A percentile compares a stretch with the other conserved stretches of the same genome.
These are phyloP conservation scores for Suhomyces sp. DNA, from an alignment of 805 yeast genomes.

Conservation along the genomic window DNA sequence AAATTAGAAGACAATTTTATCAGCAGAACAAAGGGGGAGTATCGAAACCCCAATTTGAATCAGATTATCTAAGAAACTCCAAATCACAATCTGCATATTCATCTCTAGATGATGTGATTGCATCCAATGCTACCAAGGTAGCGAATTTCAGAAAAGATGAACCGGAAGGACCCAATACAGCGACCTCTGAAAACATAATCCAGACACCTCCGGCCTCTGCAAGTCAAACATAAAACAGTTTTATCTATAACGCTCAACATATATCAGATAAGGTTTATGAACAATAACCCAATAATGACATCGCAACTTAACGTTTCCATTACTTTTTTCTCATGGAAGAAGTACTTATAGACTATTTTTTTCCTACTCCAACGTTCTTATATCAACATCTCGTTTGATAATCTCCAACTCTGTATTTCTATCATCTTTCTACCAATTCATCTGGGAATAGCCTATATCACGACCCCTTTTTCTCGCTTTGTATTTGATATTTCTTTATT, in stretches of 20 bases:
- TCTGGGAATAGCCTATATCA: neutral
- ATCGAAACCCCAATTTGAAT: neutral
- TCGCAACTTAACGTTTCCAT: neutral
- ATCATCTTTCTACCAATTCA: neutral
- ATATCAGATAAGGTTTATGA: neutral
- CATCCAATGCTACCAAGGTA: conserved; percentile 9
- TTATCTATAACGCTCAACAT: neutral
- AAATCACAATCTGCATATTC: neutral
- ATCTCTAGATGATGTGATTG: conserved; percentile 9
- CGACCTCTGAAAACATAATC: conserved; percentile 5
- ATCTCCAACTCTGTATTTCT: neutral
- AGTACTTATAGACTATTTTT: neutral
- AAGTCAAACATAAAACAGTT: neutral
- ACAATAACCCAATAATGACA: neutral
- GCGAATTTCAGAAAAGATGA: conserved; percentile 4
- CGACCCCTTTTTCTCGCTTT: neutral
- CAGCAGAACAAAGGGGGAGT: conserved; percentile 1
- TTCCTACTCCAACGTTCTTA: neutral
- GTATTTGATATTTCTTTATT: neutral
- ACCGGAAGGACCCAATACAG: neutral
- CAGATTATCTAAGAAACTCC: neutral
- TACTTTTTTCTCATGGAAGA: neutral
- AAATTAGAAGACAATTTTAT: conserved; percentile 4
- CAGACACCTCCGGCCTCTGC: conserved; percentile 12
- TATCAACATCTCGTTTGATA: neutral